These are phyloP conservation scores for Erythrophleum fordii DNA, from an alignment of 306 rosid genomes.

Conservation along the genomic window DNA sequence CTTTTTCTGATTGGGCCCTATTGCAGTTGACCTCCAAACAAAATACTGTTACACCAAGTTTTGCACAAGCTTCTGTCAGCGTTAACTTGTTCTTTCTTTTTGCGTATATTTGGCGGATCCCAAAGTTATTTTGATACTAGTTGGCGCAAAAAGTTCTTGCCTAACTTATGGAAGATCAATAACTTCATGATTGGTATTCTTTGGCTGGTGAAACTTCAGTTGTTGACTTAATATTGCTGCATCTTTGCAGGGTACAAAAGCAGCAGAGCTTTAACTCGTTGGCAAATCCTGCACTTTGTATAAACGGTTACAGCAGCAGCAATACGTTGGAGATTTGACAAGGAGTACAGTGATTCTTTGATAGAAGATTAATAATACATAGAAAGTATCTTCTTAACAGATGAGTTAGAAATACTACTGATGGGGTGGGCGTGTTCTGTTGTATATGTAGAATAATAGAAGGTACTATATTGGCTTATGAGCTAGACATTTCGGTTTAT, in stretches of 20 bases:
- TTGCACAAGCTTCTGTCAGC: neutral
- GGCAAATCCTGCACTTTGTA: conserved; percentile 24
- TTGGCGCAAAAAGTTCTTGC: neutral
- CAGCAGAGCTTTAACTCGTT: conserved; percentile 1
- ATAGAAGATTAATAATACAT: neutral
- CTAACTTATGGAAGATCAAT: neutral
- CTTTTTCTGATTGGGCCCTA: neutral
- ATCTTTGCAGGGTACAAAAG: conserved; percentile 31
- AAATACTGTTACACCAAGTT: neutral
- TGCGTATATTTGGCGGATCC: neutral
- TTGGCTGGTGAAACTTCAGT: too few relatives aligned
- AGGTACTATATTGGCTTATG: neutral
- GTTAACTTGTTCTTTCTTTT: neutral
- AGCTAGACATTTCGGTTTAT: neutral
- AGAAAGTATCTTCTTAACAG: neutral
- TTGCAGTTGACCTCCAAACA: neutral
- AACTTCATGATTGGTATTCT: neutral
- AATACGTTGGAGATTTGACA: neutral
- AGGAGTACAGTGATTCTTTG: conserved; percentile 10
- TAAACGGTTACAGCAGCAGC: neutral
- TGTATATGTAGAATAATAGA: neutral
- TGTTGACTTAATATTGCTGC: neutral
- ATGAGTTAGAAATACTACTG: neutral
- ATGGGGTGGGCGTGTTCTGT: neutral
- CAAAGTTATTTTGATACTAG: neutral